phyloP scores from a whole-genome alignment of 192 early-diverging fungal genomes.

The Backusella liffmaniae region DNA sequence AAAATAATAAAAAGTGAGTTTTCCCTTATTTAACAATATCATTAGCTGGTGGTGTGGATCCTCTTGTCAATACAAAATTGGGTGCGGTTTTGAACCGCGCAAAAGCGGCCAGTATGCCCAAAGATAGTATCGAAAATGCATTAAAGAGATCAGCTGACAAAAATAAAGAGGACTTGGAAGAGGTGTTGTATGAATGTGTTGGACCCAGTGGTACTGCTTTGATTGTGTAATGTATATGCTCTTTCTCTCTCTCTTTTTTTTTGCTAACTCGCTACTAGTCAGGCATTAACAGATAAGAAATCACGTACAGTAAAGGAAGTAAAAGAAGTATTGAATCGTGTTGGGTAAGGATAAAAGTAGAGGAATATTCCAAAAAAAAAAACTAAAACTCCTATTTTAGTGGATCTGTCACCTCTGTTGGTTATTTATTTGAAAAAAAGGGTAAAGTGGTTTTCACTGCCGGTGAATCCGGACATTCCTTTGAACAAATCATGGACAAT shows the following conservation, averaged over 20 bases:
- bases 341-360: conserved; percentile 30
- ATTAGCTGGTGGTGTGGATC: conserved; percentile 56
- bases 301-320: conserved; percentile 64
- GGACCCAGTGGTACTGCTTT: conserved; percentile 59
- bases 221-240: conserved; percentile 48
- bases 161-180: conserved; percentile 46
- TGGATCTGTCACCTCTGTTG: conserved; percentile 59
- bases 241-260: conserved; percentile 2
- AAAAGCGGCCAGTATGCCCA: conserved; percentile 62
- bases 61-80: conserved; percentile 55
- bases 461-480: conserved; percentile 38
- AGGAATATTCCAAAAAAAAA: neutral
- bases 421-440: conserved; percentile 68
- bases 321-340: conserved; percentile 51
- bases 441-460: conserved; percentile 56
- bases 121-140: conserved; percentile 67
- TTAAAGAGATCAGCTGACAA: conserved; percentile 58
- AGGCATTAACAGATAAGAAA: conserved; percentile 57
- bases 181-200: conserved; percentile 63
- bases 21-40: neutral
- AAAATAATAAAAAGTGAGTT: neutral
- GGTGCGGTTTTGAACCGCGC: conserved; percentile 57
- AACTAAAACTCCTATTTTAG: conserved; percentile 18
- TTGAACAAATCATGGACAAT: conserved; percentile 58
- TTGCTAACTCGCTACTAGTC: conserved; percentile 15